phyloP scores from a whole-genome alignment of 768 basidiomycete species.

The Trametes coccinea region DNA sequence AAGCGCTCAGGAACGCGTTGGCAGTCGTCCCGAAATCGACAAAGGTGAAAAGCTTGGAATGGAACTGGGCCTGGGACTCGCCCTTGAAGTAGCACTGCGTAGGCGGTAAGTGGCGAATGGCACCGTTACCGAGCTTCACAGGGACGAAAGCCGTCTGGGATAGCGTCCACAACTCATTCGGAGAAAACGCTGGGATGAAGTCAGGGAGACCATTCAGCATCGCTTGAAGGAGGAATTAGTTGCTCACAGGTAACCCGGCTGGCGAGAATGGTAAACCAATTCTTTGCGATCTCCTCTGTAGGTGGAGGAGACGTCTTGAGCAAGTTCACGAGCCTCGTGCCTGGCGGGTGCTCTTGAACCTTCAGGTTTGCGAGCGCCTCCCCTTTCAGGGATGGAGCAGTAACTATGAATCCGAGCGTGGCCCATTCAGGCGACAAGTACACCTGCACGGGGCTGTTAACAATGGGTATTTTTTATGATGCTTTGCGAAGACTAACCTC shows the following conservation, averaged over 20 bases:
- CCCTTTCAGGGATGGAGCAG: constrained; percentile 51
- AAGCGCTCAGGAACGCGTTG: constrained; percentile 81
- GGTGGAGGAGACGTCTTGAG: constrained; percentile 62
- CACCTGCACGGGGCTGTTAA: constrained; percentile 48
- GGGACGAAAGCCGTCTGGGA: constrained; percentile 71
- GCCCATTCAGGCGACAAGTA: constrained; percentile 70
- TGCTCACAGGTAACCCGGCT: constrained; percentile 58
- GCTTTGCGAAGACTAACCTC: constrained; percentile 47
- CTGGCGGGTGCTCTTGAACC: constrained; percentile 68
- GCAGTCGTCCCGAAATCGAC: constrained; percentile 84
- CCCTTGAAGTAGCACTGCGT: constrained; percentile 69
- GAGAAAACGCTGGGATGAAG: constrained; percentile 53
- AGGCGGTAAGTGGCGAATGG: constrained; percentile 53
- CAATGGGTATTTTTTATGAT: not conserved
- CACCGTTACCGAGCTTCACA: constrained; percentile 33
- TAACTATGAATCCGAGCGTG: constrained; percentile 72
- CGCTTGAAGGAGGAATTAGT: no score
- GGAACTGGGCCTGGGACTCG: constrained; percentile 55
- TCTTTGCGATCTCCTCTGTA: constrained; percentile 51
- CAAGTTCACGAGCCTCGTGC: constrained; percentile 55
- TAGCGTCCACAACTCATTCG: constrained; percentile 54
- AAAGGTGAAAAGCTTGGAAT: constrained; percentile 82
- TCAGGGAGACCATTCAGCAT: not conserved
- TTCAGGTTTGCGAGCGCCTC: constrained; percentile 65
- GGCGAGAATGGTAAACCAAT: constrained; percentile 71